Percentiles rank a stretch among this genome's conserved stretches.
Evolutionary conservation across 2,329 filamentous ascomycete species (phyloP).

Genomic region (Aspergillus arachidicola): DNA sequence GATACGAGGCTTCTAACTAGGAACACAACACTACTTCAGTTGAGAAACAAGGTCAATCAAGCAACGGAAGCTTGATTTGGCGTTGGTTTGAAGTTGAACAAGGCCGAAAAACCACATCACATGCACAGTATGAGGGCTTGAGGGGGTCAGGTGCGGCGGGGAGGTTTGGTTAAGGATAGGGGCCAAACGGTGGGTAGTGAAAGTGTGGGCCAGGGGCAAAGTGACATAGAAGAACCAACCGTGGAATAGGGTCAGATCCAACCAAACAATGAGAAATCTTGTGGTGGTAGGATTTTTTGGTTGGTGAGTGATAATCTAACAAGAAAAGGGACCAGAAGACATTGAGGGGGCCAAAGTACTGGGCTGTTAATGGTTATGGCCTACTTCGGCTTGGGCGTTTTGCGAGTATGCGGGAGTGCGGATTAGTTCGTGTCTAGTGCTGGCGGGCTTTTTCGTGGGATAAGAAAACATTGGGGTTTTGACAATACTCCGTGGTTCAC

Average conservation of each 20-base stretch:
- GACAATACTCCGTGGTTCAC: neutral
- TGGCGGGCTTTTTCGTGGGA: neutral
- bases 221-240: neutral
- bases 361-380: neutral
- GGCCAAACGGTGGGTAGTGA: neutral
- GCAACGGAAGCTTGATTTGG: neutral
- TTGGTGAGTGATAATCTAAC: neutral
- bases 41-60: neutral
- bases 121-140: neutral
- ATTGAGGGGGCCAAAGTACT: neutral
- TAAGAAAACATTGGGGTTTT: neutral
- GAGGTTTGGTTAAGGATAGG: neutral
- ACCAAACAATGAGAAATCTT: neutral
- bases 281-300: neutral
- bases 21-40: neutral
- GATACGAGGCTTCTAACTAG: conserved; percentile 6
- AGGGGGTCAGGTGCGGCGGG: neutral
- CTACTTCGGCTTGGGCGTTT: neutral
- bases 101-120: neutral
- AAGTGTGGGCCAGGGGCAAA: neutral
- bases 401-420: neutral
- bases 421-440: neutral
- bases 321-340: neutral
- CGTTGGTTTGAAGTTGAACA: neutral
- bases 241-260: neutral